A percentile compares a stretch with the other conserved stretches of the same genome.
Conservation (phyloP, 345 rosid genomes). For the Linum usitatissimum region DNA sequence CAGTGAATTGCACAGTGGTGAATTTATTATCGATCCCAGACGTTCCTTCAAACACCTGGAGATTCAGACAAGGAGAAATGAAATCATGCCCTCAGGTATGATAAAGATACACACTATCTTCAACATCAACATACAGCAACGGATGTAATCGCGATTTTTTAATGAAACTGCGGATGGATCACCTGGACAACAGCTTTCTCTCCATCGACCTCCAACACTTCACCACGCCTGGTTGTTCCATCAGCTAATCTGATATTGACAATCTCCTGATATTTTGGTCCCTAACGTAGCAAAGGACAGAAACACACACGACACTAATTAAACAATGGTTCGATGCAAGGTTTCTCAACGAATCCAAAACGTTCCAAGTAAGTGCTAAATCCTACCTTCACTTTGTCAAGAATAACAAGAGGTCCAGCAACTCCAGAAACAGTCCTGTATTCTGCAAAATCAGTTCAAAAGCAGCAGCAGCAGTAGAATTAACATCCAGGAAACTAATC, state of each 20-base stretch:
- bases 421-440: slow-evolving; percentile 96
- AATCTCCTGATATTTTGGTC: slow-evolving; percentile 94
- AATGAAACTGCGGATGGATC: neutral
- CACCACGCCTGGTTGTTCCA: slow-evolving; percentile 91
- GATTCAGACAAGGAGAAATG: slow-evolving; percentile 8
- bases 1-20: slow-evolving; percentile 89
- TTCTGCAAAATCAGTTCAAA: slow-evolving; percentile 32
- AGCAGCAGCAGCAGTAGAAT: neutral
- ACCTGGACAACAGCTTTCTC: slow-evolving; percentile 99
- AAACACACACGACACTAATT: neutral
- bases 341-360: neutral
- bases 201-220: slow-evolving; percentile 95
- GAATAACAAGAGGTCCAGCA: slow-evolving; percentile 93
- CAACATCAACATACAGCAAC: neutral
- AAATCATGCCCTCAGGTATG: neutral
- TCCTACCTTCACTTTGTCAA: slow-evolving; percentile 86
- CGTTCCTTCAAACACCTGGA: slow-evolving; percentile 87
- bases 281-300: slow-evolving; percentile 30
- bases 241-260: slow-evolving; percentile 89
- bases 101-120: neutral
- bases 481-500: neutral
- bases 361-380: neutral
- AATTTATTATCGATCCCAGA: slow-evolving; percentile 89
- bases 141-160: neutral
- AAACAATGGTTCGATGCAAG: neutral